Percentiles rank a stretch among this genome's conserved stretches.
phyloP scores from a whole-genome alignment of 208 protist species.

The Trypanosoma platydactyli region DNA sequence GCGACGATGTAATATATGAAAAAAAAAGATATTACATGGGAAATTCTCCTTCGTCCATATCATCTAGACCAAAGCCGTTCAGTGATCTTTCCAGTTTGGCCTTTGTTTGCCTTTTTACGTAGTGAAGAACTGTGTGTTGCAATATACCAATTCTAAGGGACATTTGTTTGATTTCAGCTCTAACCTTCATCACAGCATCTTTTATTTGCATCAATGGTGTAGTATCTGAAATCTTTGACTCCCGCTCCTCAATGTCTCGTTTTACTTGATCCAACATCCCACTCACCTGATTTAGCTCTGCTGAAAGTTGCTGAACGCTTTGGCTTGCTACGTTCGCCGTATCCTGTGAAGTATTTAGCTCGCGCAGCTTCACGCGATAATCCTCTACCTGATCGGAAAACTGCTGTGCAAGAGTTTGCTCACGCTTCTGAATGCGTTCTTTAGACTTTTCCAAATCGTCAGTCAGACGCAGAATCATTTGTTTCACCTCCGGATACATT shows the following conservation, averaged over 20 bases:
- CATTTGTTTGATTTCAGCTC: constrained; percentile 89
- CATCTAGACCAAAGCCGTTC: constrained; percentile 17
- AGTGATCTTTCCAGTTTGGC: constrained; percentile 51
- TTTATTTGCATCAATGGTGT: constrained; percentile 90
- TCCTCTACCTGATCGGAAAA: constrained; percentile 89
- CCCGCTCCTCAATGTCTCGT: constrained; percentile 80
- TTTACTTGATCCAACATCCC: constrained; percentile 86
- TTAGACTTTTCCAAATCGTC: constrained; percentile 87
- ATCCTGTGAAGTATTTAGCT: constrained; percentile 81
- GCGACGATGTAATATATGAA: constrained; percentile 24
- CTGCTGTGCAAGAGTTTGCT: constrained; percentile 88
- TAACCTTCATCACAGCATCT: constrained; percentile 82
- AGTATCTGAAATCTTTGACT: constrained; percentile 87
- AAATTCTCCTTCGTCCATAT: constrained; percentile 26
- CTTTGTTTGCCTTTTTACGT: constrained; percentile 80
- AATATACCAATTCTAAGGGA: constrained; percentile 86
- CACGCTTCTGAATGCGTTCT: constrained; percentile 89
- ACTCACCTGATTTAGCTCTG: constrained; percentile 88
- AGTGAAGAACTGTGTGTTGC: constrained; percentile 88
- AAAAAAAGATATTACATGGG: constrained; percentile 12
- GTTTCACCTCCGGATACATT: constrained; percentile 89
- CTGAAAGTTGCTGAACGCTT: constrained; percentile 85
- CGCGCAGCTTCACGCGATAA: constrained; percentile 85
- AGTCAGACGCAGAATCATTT: constrained; percentile 74
- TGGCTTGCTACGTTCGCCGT: constrained; percentile 74